Evolutionary conservation across 805 yeast species (phyloP), one percentile per base, ranked within the genome.

Genomic region (Aciculoconidium aculeatum): DNA sequence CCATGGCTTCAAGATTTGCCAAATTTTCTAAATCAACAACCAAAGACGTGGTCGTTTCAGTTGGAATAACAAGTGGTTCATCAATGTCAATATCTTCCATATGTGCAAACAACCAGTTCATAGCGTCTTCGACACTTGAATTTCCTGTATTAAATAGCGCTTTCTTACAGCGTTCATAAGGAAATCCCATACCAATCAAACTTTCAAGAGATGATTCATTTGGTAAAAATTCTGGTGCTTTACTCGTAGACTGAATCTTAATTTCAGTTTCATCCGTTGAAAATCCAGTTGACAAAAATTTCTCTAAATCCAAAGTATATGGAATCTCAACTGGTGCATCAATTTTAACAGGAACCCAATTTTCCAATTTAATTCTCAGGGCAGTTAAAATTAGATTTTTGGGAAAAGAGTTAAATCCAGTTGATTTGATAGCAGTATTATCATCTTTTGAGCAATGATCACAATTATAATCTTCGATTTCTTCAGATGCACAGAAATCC

Each of bases 31-130:
- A n/a, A n/a, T n/a, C n/a, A n/a, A n/a, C n/a, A n/a, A n/a, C n/a
- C n/a, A n/a, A n/a, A n/a, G n/a, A n/a, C n/a, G n/a, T n/a, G 15
- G 4, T 15, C 45, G 11, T 55, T n/a, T 36, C 34, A 3, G 27
- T n/a, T 9, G 38, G 23, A 3, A 36, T 31, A 4, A 41, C 55
- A 14, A 81, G 65, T 1, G 84, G 80, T 5, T 58, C 75, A 50
- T 88, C 94, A 24, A 88, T 70, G 44, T 74, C 81, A 1, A 77
- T 50, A 51, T 85, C 96, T 14, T 88, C 96, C 79, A 86, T 75
- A 47, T 88, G 95, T 12, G 71, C 81, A 47, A 92, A 80, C 5
- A 92, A 51, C 95, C 96, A 85, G 43, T 85, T 83, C 82, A 83
- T 77, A 0, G 96, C 95, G 5, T 67, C 67, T 39, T 90, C 96